phyloP scores from a whole-genome alignment of 2,329 filamentous ascomycete genomes.

The Davidsoniella virescens region DNA sequence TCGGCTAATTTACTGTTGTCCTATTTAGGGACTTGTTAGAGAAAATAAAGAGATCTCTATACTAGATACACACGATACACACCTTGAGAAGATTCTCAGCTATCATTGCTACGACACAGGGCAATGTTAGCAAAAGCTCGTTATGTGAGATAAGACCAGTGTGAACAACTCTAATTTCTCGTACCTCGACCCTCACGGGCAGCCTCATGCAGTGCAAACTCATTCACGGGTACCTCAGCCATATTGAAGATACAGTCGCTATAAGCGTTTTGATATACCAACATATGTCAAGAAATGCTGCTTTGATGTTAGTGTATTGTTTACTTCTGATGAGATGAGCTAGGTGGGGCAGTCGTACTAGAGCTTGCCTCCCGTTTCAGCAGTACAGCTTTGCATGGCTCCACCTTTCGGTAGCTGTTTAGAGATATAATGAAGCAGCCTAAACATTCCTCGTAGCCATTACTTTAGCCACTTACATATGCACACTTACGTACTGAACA shows the following conservation, averaged over 20 bases:
- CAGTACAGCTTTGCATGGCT: too few relatives aligned
- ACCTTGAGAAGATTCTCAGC: conserved; percentile 9
- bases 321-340: too few relatives aligned
- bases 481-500: too few relatives aligned
- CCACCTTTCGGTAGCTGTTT: too few relatives aligned
- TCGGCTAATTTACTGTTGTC: conserved; percentile 63
- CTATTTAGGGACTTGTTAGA: conserved; percentile 24
- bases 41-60: not conserved
- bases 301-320: too few relatives aligned
- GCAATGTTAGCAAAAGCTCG: not conserved
- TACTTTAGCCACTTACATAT: too few relatives aligned
- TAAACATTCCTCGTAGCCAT: too few relatives aligned
- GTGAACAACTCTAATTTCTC: conserved; percentile 15
- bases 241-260: not conserved
- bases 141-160: not conserved
- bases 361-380: too few relatives aligned
- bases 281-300: too few relatives aligned
- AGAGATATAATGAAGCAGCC: too few relatives aligned
- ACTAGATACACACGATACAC: not conserved
- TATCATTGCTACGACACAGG: not conserved
- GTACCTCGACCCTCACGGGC: conserved; percentile 70
- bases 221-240: conserved; percentile 23
- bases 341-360: too few relatives aligned
- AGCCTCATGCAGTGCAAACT: conserved; percentile 76
- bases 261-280: too few relatives aligned